Percentiles rank a stretch among this genome's conserved stretches.
Evolutionary conservation across 805 yeast species (phyloP).

Genomic region (Kockiozyma suomiensis): DNA sequence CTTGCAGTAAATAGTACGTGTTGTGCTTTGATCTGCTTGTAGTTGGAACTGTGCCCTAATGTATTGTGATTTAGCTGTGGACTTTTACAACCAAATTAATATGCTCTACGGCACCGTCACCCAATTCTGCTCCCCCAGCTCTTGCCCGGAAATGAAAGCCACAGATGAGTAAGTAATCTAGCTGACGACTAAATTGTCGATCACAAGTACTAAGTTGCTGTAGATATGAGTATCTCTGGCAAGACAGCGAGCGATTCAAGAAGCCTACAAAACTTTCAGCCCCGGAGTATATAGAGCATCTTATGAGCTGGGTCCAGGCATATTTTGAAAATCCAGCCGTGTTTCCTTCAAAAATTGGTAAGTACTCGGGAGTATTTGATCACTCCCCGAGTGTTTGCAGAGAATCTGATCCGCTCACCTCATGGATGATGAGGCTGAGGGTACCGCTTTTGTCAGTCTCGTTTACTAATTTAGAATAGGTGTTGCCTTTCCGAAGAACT

Average conservation of each 20-base stretch:
- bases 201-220: too few species aligned
- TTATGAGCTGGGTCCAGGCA: conserved; percentile 95
- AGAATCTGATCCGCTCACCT: neutral
- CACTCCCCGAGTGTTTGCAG: neutral
- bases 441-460: neutral
- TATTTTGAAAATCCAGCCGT: conserved; percentile 85
- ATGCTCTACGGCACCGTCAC: conserved; percentile 96
- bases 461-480: conserved; percentile 2
- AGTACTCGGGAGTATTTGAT: neutral
- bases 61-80: conserved; percentile 60
- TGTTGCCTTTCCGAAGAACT: conserved; percentile 87
- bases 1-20: conserved; percentile 71
- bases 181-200: too few species aligned
- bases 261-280: conserved; percentile 89
- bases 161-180: conserved; percentile 83
- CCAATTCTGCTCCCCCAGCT: conserved; percentile 90
- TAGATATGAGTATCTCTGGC: conserved; percentile 84
- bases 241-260: conserved; percentile 62
- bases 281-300: conserved; percentile 89
- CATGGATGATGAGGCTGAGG: neutral
- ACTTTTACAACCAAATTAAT: conserved; percentile 92
- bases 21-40: neutral
- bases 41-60: neutral
- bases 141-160: conserved; percentile 97
- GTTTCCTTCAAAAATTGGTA: conserved; percentile 84